Percentiles rank a stretch among this genome's conserved stretches.
Evolutionary conservation across 106 monocot species (phyloP).

Genomic region (Phalaenopsis aphrodite): DNA sequence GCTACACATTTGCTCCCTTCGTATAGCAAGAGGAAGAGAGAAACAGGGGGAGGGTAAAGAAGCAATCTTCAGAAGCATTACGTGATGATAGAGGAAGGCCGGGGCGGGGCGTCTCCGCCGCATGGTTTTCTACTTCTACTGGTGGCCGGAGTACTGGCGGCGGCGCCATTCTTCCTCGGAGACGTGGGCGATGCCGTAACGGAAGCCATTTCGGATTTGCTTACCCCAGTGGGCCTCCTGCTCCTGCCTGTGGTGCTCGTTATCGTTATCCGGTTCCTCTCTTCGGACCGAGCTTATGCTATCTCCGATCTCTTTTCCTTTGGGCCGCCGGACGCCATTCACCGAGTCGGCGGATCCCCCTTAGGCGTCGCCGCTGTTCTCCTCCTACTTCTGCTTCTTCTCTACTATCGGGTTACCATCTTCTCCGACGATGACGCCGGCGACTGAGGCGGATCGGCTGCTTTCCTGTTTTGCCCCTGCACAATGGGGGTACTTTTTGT

Average conservation of each 20-base stretch:
- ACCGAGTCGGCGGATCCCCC: conserved; percentile 77
- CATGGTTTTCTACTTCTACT: conserved; percentile 57
- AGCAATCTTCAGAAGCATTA: no score
- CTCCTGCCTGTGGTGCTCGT: conserved; percentile 61
- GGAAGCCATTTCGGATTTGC: conserved; percentile 38
- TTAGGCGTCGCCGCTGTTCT: conserved; percentile 63
- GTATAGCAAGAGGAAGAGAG: no score
- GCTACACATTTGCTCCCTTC: no score
- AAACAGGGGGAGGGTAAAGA: background rate
- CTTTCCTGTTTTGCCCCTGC: background rate
- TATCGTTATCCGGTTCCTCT: conserved; percentile 69
- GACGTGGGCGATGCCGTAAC: conserved; percentile 44
- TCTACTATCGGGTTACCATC: conserved; percentile 55
- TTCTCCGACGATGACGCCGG: conserved; percentile 53
- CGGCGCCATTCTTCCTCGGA: conserved; percentile 44
- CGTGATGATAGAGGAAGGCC: background rate
- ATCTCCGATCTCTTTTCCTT: conserved; percentile 42
- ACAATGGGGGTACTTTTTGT: background rate
- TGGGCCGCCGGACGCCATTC: conserved; percentile 66
- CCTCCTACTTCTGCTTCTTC: conserved; percentile 47
- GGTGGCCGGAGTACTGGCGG: conserved; percentile 51
- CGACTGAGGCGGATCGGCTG: conserved; percentile 1
- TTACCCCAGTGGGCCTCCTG: conserved; percentile 70
- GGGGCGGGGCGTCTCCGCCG: conserved; percentile 24
- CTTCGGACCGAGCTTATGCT: conserved; percentile 55